Evolutionary conservation across 148 eudicot species (phyloP), one percentile per base, ranked within the genome.

Genomic region (Salicornia ramosissima): DNA sequence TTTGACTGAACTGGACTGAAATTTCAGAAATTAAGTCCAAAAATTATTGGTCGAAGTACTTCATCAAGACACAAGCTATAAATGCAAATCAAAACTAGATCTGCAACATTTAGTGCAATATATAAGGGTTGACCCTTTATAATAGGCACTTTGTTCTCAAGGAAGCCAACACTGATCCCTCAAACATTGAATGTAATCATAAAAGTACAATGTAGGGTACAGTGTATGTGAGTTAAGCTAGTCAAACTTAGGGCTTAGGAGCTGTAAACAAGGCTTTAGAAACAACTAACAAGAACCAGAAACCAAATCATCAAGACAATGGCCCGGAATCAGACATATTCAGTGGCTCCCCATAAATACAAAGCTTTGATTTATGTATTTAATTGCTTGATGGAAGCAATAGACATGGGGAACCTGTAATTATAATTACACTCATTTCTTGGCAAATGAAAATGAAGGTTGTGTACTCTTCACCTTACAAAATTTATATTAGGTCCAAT

Each of bases 161-260:
- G 51, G 67, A 64, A 52, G 74, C 59, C 58, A 57, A 65, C 71
- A 76, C 65, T 63, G 64, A 70, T 47, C 71, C 70, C 47, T 58
- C 14, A 71, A 76, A 67, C 61, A 53, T 68, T 69, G 64, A 62
- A 40, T 30, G 53, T 65, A 43, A 28, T 22, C 52, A 62, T 42
- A 33, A 55, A 64, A 71, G 39, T 49, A 62, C 21, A 19, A 33
- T 46, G 39, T 33, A 21, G 69, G 63, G 67, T 64, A 31, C 51
- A 55, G 25, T 46, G 57, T 45, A 56, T 70, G 55, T 50, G 67
- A 19, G 21, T 47, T 30, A 59, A 30, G 36, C 42, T 67, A 29
- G 68, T 68, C 76, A 77, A 71, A 77, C 67, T 52, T 60, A 77
- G 25, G 58, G 71, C 61, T 54, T 54, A 29, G 64, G 61, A 58